These are phyloP conservation scores for Solanum appendiculatum DNA, from an alignment of 257 asterid genomes.

Conservation along the genomic window DNA sequence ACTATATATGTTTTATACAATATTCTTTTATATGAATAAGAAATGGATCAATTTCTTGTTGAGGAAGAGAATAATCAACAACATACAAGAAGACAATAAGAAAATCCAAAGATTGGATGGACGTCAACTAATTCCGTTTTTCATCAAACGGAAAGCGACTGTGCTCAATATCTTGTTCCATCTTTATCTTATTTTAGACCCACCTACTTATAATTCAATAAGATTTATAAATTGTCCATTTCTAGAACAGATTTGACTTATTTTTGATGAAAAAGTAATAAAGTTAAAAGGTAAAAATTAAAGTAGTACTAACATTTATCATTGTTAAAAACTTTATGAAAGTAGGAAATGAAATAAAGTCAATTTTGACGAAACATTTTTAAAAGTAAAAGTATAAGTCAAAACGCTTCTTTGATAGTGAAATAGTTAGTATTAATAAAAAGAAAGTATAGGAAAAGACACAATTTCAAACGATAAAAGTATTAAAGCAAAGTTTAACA, in stretches of 20 bases:
- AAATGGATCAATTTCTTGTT: slow-evolving; percentile 7
- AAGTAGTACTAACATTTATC: neutral
- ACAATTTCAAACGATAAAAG: neutral
- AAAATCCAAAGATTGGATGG: slow-evolving; percentile 9
- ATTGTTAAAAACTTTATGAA: neutral
- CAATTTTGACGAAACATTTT: neutral
- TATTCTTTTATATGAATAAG: neutral
- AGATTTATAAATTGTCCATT: neutral
- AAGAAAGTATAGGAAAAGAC: neutral
- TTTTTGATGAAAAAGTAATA: neutral
- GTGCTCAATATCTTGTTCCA: neutral
- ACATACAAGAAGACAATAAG: slow-evolving; percentile 8
- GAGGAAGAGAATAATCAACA: neutral
- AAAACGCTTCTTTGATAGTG: neutral
- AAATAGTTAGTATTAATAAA: neutral
- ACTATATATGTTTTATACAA: neutral
- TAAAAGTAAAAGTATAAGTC: neutral
- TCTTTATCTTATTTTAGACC: neutral
- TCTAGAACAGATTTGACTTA: neutral
- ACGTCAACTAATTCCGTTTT: slow-evolving; percentile 12
- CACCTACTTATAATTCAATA: neutral
- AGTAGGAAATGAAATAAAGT: neutral
- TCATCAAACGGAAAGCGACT: slow-evolving; percentile 6
- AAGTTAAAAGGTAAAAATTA: neutral
- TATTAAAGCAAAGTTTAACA: neutral